Evolutionary conservation across 441 rosid species (phyloP), one percentile per base, ranked within the genome.

Genomic region (Populus trichocarpa): DNA sequence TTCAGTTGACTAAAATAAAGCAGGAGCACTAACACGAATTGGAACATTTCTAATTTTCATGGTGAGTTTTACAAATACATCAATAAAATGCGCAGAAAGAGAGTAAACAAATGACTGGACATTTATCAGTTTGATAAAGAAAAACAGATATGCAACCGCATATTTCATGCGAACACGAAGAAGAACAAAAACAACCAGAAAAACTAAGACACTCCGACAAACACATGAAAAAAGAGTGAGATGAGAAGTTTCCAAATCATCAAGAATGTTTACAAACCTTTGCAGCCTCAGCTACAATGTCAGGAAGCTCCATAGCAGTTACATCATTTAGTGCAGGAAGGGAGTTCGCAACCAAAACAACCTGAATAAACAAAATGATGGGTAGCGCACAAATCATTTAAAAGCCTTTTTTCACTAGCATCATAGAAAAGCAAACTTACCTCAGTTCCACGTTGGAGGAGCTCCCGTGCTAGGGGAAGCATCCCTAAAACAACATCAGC

Each of bases 271-370:
- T 18, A 38, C 81, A 71, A 80, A 96, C 99, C 98, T 97, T 97
- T 42, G 99, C 98, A 83, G 99, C 99, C 83, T 91, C 98, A 0
- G 98, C 99, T 9, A 97, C 93, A 77, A 97, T 97, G 76, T 91
- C 98, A 66, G 98, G 99, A 77, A 97, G 89, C 89, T 97, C 99
- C 98, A 93, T 97, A 69, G 98, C 97, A 38, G 99, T 96, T 69
- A 92, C 90, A 70, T 96, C 99, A 67, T 96, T 96, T 65, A 96
- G 86, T 46, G 99, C 99, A 85, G 98, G 98, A 81, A 92, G 98
- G 66, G 99, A 94, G 83, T 96, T 96, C 46, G 96, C 99, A 75
- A 94, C 98, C 86, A 96, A 85, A 83, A 96, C 98, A 81, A 96
- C 99, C 99, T 96, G 85, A 79, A 86, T 64, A 79, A 79, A 71